Evolutionary conservation across 345 rosid species (phyloP), one percentile per base, ranked within the genome.

Genomic region (Microthlaspi erraticum): DNA sequence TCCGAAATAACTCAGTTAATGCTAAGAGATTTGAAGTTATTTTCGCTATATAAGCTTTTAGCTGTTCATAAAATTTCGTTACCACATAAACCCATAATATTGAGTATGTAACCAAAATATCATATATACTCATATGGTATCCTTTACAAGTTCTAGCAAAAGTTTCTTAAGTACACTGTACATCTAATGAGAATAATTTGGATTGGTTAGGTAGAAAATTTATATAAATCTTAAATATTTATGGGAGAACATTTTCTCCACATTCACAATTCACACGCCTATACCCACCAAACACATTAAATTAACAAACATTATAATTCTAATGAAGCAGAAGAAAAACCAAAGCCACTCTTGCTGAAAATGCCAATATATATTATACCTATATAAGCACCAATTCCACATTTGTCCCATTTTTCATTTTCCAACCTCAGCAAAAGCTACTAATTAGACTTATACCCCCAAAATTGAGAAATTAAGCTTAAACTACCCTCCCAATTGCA

Each of bases 401-500:
- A 73, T 17, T 64, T 64, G 7, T 51, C 19, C 13, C 67, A 14
- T 64, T 33, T 64, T 39, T 13, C n/a, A n/a, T n/a, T 19, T 34
- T 16, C 12, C 54, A 66, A 39, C 67, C 46, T 51, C 78, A 52
- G 10, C 39, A 68, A 7, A 72, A 60, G 44, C 70, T 44, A 46
- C 5, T 37, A 45, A 34, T 75, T 54, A 59, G 37, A 75, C 19
- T 54, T 75, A 53, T 75, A 75, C 70, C 78, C 72, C 74, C 64
- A 75, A 75, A 68, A 75, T 32, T 75, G 58, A 75, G 36, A 75
- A 52, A 62, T 18, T 9, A 50, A 10, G 12, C 10, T 0, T 42
- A n/a, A 67, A 60, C 78, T 68, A 75, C 79, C 70, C 46, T 51
- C 79, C 74, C 68, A 62, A 54, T 68, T 54, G 37, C 20, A 53